Conservation (phyloP, 768 basidiomycete species). For the Lactarius vividus region DNA sequence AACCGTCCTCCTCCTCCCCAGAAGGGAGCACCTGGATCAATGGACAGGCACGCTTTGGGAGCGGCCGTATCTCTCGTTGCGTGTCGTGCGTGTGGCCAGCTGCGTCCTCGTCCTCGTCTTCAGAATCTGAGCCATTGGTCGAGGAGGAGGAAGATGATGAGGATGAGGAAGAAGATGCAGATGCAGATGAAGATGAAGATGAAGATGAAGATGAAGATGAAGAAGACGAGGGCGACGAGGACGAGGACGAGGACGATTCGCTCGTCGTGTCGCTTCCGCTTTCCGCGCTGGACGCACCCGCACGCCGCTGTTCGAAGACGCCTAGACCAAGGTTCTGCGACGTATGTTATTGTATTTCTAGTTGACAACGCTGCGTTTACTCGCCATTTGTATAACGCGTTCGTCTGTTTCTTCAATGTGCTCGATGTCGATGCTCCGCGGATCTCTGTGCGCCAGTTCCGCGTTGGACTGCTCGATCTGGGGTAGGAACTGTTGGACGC, state of each 20-base stretch:
- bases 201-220: neutral
- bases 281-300: conserved; percentile 21
- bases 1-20: neutral
- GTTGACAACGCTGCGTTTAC: neutral
- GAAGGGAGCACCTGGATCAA: conserved; percentile 15
- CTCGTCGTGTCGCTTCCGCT: neutral
- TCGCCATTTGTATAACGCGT: conserved; percentile 65
- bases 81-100: neutral
- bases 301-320: conserved; percentile 30
- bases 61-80: neutral
- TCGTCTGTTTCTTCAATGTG: conserved; percentile 48
- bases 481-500: conserved; percentile 67
- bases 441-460: conserved; percentile 47
- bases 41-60: conserved; percentile 10
- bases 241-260: neutral
- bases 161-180: neutral
- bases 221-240: neutral
- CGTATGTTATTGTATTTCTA: neutral
- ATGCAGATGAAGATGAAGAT: neutral
- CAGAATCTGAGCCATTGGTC: conserved; percentile 1
- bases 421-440: conserved; percentile 68
- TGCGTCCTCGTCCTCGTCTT: neutral
- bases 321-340: conserved; percentile 31
- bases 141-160: neutral
- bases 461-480: conserved; percentile 63